phyloP scores from a whole-genome alignment of 768 basidiomycete species.

The Xerocomellus dryophilus region DNA sequence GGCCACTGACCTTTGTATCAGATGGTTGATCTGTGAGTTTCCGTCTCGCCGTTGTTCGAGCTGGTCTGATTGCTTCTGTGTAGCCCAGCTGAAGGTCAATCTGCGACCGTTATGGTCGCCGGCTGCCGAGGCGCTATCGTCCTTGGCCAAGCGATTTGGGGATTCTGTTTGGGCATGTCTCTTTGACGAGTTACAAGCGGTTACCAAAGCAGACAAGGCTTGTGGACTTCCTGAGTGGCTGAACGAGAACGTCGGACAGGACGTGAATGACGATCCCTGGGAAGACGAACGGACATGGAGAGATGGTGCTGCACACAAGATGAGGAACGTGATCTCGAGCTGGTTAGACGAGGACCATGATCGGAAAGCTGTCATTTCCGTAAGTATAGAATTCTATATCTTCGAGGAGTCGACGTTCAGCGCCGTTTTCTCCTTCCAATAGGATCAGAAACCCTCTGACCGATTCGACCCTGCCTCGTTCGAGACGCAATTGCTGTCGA shows the following conservation, averaged over 20 bases:
- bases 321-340: conserved; percentile 44
- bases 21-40: conserved; percentile 71
- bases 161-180: conserved; percentile 71
- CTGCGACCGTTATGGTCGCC: conserved; percentile 88
- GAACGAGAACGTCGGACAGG: conserved; percentile 19
- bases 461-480: conserved; percentile 75
- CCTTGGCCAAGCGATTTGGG: conserved; percentile 52
- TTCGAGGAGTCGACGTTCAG: neutral
- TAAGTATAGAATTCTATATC: conserved; percentile 17
- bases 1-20: conserved; percentile 59
- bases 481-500: conserved; percentile 73
- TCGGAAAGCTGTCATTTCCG: conserved; percentile 34
- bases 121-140: conserved; percentile 62
- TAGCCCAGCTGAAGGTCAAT: conserved; percentile 91
- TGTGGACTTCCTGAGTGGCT: conserved; percentile 25
- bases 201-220: conserved; percentile 15
- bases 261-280: conserved; percentile 35
- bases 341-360: conserved; percentile 42
- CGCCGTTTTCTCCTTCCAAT: neutral
- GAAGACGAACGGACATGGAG: conserved; percentile 77
- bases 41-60: neutral
- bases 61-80: neutral
- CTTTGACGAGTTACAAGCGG: conserved; percentile 56
- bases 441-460: conserved; percentile 44
- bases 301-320: conserved; percentile 67